Evolutionary conservation across 2,329 filamentous ascomycete genomes (phyloP).

Genomic region (Aspergillus sp.): DNA sequence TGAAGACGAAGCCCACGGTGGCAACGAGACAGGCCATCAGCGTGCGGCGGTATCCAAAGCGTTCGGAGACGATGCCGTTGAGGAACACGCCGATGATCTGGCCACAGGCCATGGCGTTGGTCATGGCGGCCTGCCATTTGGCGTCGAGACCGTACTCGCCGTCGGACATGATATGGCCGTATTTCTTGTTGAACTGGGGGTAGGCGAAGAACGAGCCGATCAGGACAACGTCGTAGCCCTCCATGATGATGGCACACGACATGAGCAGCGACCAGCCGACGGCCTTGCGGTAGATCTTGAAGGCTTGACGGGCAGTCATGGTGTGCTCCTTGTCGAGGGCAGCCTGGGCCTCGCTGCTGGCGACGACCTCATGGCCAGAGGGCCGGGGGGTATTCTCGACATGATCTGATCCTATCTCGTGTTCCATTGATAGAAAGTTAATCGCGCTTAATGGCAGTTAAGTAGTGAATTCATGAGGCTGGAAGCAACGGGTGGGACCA

Average conservation of each 20-base stretch:
- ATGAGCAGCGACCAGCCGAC: slow-evolving; percentile 37
- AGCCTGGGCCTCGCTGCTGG: no score
- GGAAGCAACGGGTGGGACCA: no score
- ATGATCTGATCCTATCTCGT: no score
- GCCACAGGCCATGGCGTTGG: slow-evolving; percentile 21
- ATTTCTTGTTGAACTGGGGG: slow-evolving; percentile 29
- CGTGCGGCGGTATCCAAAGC: slow-evolving; percentile 29
- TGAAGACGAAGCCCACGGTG: slow-evolving; percentile 44
- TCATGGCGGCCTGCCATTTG: slow-evolving; percentile 33
- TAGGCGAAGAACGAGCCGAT: no score
- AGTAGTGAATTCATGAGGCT: no score
- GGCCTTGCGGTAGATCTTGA: slow-evolving; percentile 33
- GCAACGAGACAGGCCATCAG: slow-evolving; percentile 37
- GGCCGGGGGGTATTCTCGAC: no score
- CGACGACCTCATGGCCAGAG: no score
- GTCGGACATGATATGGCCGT: slow-evolving; percentile 21
- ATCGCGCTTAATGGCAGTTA: no score
- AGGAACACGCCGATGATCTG: slow-evolving; percentile 29
- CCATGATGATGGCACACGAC: slow-evolving; percentile 40
- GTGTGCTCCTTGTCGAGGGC: no score
- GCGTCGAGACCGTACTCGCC: slow-evolving; percentile 28
- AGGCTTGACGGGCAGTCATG: slow-evolving; percentile 17
- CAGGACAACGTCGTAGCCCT: slow-evolving; percentile 22
- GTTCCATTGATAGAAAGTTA: no score
- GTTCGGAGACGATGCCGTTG: slow-evolving; percentile 29